Base-by-base conservation (phyloP, 2,329 filamentous ascomycete species). In the Pyrenophora seminiperda region DNA sequence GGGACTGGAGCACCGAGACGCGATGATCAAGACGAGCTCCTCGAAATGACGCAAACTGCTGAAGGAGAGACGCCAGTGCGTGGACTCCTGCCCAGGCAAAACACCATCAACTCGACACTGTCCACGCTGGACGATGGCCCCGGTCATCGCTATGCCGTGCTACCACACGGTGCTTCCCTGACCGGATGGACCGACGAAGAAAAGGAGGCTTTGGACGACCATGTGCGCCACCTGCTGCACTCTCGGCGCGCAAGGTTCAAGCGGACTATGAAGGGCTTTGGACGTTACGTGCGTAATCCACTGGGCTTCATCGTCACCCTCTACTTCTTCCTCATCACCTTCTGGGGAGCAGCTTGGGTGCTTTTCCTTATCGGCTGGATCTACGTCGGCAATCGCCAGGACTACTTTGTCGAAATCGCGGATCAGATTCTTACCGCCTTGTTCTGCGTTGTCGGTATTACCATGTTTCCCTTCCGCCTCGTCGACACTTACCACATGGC, bases 281-380 rank as follows among this genome's bases (percentile, higher is more conserved):
- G 85, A 3, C 84, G 92, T 73, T 96, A 95, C 62, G 80, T 91
- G 10, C 81, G 82, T 32, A 68, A 62, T 80, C 81, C 91, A 0
- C 80, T 95, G 11, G 91, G 90, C 1, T 90, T 94, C 65, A 82
- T 92, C 51, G 88, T 96, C 41, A 92, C 90, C 0, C 74, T 95
- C 2, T 96, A 96, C 72, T 90, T 90, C n/a, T 87, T 84, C 6
- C 77, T 93, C n/a, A 91, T 95, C 58, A 94, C 90, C 0, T 80
- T 92, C 1, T 95, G 94, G 67, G 90, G 90, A 63, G 79, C 92
- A 14, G 89, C 89, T 0, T 95, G 90, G 90, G 90, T 95, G 1
- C 81, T 95, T 15, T 94, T 93, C 73, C 78, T 95, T 40, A 96
- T 96, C 67, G 89, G 83, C 31, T 95, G 90, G 90, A 90, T 94